Evolutionary conservation across 2,329 filamentous ascomycete genomes (phyloP).

Genomic region (Diaporthe batatas): DNA sequence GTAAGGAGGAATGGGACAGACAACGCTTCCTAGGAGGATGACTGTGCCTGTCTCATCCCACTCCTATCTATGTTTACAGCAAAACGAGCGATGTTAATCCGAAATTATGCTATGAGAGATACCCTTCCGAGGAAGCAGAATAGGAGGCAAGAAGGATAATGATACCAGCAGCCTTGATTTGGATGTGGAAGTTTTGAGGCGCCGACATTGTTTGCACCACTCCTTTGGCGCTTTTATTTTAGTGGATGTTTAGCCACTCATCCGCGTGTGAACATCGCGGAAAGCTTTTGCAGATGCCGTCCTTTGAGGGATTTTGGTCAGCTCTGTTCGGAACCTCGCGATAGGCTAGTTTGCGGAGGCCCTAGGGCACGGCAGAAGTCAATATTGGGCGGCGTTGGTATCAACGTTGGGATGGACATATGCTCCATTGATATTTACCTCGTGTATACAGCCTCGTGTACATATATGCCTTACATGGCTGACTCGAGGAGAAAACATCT

Average conservation of each 20-base stretch:
- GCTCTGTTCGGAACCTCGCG: not conserved
- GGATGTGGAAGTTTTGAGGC: not conserved
- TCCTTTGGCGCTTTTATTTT: not conserved
- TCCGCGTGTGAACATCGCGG: not conserved
- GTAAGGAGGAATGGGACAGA: constrained; percentile 42
- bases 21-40: constrained; percentile 9
- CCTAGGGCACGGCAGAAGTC: not conserved
- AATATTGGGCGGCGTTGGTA: not conserved
- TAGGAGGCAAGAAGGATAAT: not conserved
- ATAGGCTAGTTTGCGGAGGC: not conserved
- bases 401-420: not conserved
- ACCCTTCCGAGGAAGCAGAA: not conserved
- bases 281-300: not conserved
- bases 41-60: not conserved
- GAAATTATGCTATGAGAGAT: not conserved
- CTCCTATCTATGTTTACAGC: not conserved
- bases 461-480: not conserved
- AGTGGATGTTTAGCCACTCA: not conserved
- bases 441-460: not conserved
- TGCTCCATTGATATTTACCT: not conserved
- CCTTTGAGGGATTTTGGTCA: not conserved
- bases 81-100: not conserved
- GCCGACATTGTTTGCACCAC: not conserved
- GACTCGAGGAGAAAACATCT: not conserved
- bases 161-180: constrained; percentile 1